Percentiles rank a stretch among this genome's conserved stretches.
phyloP scores from a whole-genome alignment of 441 rosid species.

The Croton laevigatus region DNA sequence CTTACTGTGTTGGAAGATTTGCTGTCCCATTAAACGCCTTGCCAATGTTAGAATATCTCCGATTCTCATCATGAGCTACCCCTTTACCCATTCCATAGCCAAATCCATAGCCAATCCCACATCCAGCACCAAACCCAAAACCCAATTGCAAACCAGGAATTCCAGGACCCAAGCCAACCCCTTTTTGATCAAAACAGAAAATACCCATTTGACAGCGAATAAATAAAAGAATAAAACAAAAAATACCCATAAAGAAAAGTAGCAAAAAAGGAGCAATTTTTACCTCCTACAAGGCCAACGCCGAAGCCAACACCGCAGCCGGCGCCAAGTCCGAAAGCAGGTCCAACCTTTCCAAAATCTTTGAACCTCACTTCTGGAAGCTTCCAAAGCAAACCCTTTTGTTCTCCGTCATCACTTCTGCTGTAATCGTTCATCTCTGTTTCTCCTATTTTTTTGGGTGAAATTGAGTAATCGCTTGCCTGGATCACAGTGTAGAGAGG shows the following conservation, averaged over 20 bases:
- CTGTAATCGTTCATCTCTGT: conserved; percentile 22
- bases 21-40: conserved; percentile 29
- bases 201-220: not conserved
- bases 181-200: conserved; percentile 25
- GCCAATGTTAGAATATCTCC: conserved; percentile 50
- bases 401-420: conserved; percentile 30
- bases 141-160: conserved; percentile 82
- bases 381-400: conserved; percentile 69
- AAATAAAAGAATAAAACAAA: not conserved
- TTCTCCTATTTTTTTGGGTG: not conserved
- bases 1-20: conserved; percentile 49
- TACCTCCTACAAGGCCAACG: conserved; percentile 81
- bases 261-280: not conserved
- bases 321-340: conserved; percentile 75
- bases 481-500: too few relatives aligned
- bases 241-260: too few relatives aligned
- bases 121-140: conserved; percentile 74
- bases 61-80: conserved; percentile 53
- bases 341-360: conserved; percentile 70
- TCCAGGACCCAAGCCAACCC: conserved; percentile 83
- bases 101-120: conserved; percentile 88
- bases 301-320: conserved; percentile 92
- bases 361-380: conserved; percentile 66
- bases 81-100: conserved; percentile 88
- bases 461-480: too few relatives aligned